Evolutionary conservation across 768 basidiomycete species (phyloP).

Genomic region (Amanita subjunquillea): DNA sequence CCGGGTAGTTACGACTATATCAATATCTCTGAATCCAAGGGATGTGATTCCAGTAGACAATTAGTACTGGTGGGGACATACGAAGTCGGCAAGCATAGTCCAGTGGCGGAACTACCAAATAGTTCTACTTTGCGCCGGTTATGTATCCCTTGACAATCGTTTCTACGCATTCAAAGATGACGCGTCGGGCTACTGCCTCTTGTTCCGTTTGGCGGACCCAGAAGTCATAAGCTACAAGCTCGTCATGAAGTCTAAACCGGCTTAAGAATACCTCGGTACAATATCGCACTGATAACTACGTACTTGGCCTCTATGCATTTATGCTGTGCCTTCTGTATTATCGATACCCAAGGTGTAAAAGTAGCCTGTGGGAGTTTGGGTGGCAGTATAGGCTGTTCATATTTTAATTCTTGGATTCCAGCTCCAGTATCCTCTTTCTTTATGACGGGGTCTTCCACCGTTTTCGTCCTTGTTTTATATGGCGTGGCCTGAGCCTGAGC

Average conservation of each 20-base stretch:
- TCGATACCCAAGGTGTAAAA: not conserved
- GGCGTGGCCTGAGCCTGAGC: not conserved
- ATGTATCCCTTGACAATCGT: conserved; percentile 34
- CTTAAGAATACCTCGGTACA: no score
- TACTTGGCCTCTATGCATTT: not conserved
- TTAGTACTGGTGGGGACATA: conserved; percentile 17
- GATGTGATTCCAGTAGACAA: not conserved
- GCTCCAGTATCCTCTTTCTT: not conserved
- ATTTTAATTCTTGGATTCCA: not conserved
- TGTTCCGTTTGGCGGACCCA: conserved; percentile 44
- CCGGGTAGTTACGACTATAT: conserved; percentile 36
- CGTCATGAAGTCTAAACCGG: conserved; percentile 44
- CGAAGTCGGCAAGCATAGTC: conserved; percentile 54
- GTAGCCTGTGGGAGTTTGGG: not conserved
- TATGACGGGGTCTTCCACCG: not conserved
- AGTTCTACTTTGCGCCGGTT: conserved; percentile 35
- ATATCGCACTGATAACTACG: not conserved
- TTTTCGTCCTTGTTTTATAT: not conserved
- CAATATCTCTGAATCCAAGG: conserved; percentile 41
- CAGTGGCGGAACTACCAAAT: conserved; percentile 55
- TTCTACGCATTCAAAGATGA: conserved; percentile 36
- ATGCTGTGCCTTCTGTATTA: not conserved
- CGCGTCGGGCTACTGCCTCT: conserved; percentile 37
- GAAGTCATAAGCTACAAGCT: conserved; percentile 45
- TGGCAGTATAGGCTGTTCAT: not conserved